Conservation (phyloP, 257 asterid species). For the Solanum pimpinellifolium region DNA sequence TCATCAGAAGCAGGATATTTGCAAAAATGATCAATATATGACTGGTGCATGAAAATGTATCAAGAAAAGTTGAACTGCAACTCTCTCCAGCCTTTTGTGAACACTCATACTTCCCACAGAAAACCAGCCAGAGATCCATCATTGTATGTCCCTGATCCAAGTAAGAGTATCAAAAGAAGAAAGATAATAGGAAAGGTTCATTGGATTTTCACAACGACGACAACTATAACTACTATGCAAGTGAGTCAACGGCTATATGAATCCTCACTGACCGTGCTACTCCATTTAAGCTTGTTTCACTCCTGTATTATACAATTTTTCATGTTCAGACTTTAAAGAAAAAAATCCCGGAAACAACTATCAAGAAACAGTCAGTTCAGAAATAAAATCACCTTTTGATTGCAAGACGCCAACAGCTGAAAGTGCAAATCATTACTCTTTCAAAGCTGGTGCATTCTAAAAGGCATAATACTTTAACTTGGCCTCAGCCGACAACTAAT, state of each 20-base stretch:
- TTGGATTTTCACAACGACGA: neutral
- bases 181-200: neutral
- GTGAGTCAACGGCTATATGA: neutral
- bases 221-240: neutral
- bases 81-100: neutral
- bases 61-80: neutral
- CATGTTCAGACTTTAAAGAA: neutral
- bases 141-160: neutral
- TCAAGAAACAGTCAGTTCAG: neutral
- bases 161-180: neutral
- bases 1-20: neutral
- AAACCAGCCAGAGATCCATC: neutral
- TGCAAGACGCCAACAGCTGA: neutral
- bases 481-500: neutral
- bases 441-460: neutral
- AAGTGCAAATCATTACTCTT: neutral
- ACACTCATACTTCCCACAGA: conserved; percentile 10
- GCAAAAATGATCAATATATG: conserved; percentile 4
- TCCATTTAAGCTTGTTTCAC: neutral
- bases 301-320: neutral
- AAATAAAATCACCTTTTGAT: neutral
- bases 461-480: neutral
- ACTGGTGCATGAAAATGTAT: conserved; percentile 8
- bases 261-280: neutral
- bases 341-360: neutral